Evolutionary conservation across 805 yeast genomes (phyloP).

Genomic region (Alloascoidea hylecoeti): DNA sequence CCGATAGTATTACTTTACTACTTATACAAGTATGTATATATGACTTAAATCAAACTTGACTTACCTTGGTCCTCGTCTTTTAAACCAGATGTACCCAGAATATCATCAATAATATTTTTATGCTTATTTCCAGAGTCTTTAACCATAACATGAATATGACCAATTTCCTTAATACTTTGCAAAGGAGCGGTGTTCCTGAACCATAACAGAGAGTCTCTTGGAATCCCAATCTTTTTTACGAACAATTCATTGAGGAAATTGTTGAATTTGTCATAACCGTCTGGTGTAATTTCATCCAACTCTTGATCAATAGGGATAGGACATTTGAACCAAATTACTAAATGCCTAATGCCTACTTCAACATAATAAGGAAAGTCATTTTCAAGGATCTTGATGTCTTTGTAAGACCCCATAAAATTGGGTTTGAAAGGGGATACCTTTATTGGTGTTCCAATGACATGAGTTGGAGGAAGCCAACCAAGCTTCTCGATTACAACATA

Average conservation of each 20-base stretch:
- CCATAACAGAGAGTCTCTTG: slow-evolving; percentile 29
- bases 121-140: slow-evolving; percentile 3
- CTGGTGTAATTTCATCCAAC: slow-evolving; percentile 27
- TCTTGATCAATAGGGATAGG: slow-evolving; percentile 25
- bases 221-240: slow-evolving; percentile 20
- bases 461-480: background rate
- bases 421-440: background rate
- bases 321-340: slow-evolving; percentile 43
- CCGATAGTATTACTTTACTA: too few relatives aligned
- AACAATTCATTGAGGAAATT: slow-evolving; percentile 26
- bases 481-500: background rate
- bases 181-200: slow-evolving; percentile 42
- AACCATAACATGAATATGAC: slow-evolving; percentile 42
- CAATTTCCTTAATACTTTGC: slow-evolving; percentile 38
- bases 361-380: slow-evolving; percentile 47
- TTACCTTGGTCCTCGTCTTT: too few relatives aligned
- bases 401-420: background rate
- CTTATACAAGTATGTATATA: too few relatives aligned
- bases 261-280: slow-evolving; percentile 22
- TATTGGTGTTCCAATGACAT: background rate
- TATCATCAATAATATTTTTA: too few relatives aligned
- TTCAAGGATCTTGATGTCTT: slow-evolving; percentile 29
- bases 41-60: too few relatives aligned
- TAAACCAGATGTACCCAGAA: too few relatives aligned
- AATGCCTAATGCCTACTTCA: slow-evolving; percentile 29